These are phyloP conservation scores for Daldinia caldariorum DNA, from an alignment of 495 filamentous ascomycete species.

Conservation along the genomic window DNA sequence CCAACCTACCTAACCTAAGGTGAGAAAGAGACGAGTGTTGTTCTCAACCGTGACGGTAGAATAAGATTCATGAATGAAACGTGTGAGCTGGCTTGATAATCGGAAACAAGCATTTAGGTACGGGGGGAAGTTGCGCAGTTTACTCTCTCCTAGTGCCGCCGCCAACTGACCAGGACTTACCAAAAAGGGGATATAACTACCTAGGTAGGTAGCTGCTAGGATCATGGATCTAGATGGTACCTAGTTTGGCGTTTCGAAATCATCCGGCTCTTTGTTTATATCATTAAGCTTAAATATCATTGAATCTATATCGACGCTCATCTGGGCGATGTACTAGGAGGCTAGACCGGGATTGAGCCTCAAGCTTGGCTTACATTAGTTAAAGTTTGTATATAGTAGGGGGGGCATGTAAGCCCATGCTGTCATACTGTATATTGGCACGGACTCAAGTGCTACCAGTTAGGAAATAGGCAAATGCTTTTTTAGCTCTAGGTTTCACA, in stretches of 20 bases:
- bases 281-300: neutral
- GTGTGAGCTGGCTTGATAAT: neutral
- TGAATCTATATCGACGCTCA: neutral
- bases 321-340: neutral
- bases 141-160: neutral
- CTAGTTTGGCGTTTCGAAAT: neutral
- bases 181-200: neutral
- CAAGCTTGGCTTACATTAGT: constrained; percentile 16
- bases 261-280: neutral
- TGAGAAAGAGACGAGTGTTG: neutral
- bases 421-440: neutral
- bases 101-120: neutral
- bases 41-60: neutral
- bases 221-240: neutral
- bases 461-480: neutral
- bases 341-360: constrained; percentile 5
- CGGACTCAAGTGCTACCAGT: neutral
- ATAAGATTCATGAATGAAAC: neutral
- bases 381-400: neutral
- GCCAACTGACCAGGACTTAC: neutral
- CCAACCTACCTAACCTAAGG: too few species aligned
- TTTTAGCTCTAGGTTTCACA: neutral
- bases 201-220: too few species aligned
- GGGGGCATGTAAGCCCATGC: neutral
- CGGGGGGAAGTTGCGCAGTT: neutral